Percentiles rank a stretch among this genome's conserved stretches.
These are phyloP conservation scores for Candida sonorensis DNA, from an alignment of 805 yeast genomes.

Conservation along the genomic window DNA sequence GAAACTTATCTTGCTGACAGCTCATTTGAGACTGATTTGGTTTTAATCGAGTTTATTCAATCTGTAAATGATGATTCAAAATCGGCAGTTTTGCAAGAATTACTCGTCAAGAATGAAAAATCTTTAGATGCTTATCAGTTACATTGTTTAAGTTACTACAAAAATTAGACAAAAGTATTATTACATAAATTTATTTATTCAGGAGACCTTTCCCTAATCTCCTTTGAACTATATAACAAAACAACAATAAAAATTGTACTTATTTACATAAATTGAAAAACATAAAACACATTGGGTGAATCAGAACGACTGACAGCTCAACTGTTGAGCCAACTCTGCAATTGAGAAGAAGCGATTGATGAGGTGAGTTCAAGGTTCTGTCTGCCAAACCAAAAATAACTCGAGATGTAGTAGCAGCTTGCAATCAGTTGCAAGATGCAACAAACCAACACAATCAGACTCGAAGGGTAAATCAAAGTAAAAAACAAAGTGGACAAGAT, in stretches of 20 bases:
- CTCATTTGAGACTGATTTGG: conserved; percentile 13
- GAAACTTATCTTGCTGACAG: conserved; percentile 10
- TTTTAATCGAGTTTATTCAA: conserved; percentile 9
- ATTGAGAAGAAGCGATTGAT: conserved; percentile 34
- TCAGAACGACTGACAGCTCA: too few species aligned
- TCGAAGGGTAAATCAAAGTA: conserved; percentile 55
- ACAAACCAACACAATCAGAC: conserved; percentile 63
- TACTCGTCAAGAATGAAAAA: conserved; percentile 7
- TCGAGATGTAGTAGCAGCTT: conserved; percentile 72
- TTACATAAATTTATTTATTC: too few species aligned
- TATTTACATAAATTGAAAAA: too few species aligned
- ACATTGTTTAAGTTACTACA: conserved; percentile 12
- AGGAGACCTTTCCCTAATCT: too few species aligned
- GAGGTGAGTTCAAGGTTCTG: conserved; percentile 56
- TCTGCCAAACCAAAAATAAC: conserved; percentile 90
- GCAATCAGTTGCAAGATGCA: conserved; percentile 72
- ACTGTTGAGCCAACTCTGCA: conserved; percentile 24
- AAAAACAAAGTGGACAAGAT: conserved; percentile 68
- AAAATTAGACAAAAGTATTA: background rate
- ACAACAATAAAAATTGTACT: too few species aligned
- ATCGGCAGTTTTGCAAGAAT: conserved; percentile 2
- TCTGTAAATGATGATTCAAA: conserved; percentile 1
- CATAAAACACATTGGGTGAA: too few species aligned
- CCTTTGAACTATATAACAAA: too few species aligned
- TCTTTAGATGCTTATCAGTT: conserved; percentile 15